Evolutionary conservation across 306 rosid species (phyloP).

Genomic region (Canavalia ensiformis): DNA sequence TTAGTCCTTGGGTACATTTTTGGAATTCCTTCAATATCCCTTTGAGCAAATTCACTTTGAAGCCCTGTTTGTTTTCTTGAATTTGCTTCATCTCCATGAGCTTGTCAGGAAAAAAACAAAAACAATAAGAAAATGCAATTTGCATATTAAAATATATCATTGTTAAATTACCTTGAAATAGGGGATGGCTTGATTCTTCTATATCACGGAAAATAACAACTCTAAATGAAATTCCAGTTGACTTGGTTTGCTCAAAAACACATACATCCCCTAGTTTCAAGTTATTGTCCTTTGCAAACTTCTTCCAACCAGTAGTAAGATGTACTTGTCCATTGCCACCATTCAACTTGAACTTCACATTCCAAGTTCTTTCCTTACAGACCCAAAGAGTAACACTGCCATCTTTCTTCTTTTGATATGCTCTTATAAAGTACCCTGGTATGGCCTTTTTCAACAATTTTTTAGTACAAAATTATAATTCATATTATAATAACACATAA

Average conservation of each 20-base stretch:
- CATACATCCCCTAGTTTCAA: slow-evolving; percentile 8
- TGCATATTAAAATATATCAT: neutral
- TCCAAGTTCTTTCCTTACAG: slow-evolving; percentile 4
- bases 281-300: slow-evolving; percentile 27
- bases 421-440: neutral
- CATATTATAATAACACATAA: no score
- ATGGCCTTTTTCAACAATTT: neutral
- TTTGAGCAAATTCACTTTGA: neutral
- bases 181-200: neutral
- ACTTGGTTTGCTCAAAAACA: slow-evolving; percentile 22
- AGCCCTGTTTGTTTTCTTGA: neutral
- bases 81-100: neutral
- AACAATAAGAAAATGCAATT: neutral
- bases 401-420: neutral
- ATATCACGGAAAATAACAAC: neutral
- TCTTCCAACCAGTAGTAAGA: slow-evolving; percentile 1
- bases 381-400: slow-evolving; percentile 9
- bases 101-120: neutral
- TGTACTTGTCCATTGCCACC: neutral
- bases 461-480: neutral
- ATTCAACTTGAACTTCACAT: neutral
- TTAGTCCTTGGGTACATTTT: neutral
- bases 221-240: neutral
- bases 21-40: neutral
- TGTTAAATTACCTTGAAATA: neutral